phyloP scores from a whole-genome alignment of 2,329 filamentous ascomycete species.

The Hymenoscyphus repandus region DNA sequence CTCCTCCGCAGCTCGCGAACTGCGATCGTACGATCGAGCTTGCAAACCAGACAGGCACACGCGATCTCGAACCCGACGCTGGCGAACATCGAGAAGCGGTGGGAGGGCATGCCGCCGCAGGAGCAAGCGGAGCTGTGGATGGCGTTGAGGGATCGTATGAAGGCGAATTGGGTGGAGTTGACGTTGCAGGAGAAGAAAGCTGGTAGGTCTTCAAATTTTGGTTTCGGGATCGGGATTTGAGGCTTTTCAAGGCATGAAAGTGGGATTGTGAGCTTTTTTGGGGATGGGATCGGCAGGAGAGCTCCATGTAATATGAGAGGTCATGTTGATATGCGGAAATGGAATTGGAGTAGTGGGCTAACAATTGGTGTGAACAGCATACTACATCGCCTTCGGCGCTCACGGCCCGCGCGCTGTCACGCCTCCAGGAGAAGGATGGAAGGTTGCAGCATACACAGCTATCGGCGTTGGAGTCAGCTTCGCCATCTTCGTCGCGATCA shows the following conservation, averaged over 20 bases:
- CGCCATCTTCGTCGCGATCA: slow-evolving; percentile 66
- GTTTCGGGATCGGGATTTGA: not conserved
- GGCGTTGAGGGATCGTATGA: slow-evolving; percentile 96
- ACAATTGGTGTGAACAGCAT: slow-evolving; percentile 55
- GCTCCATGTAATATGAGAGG: too few species aligned
- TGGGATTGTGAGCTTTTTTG: not conserved
- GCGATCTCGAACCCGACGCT: slow-evolving; percentile 97
- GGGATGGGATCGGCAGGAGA: too few species aligned
- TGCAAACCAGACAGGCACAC: slow-evolving; percentile 49
- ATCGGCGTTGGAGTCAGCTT: slow-evolving; percentile 63
- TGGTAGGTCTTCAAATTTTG: slow-evolving; percentile 54
- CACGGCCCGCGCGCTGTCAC: slow-evolving; percentile 84
- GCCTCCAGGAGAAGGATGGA: slow-evolving; percentile 80
- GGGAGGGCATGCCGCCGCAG: slow-evolving; percentile 95
- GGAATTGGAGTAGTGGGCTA: not conserved
- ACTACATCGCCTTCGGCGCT: slow-evolving; percentile 97
- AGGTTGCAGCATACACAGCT: slow-evolving; percentile 68
- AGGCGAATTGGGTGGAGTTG: slow-evolving; percentile 92
- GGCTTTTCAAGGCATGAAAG: not conserved
- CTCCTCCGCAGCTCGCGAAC: slow-evolving; percentile 17
- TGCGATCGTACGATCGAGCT: slow-evolving; percentile 37
- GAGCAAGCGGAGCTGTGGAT: slow-evolving; percentile 99
- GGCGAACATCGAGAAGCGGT: slow-evolving; percentile 98
- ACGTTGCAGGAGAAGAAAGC: slow-evolving; percentile 98
- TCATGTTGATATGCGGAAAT: too few species aligned